Base-by-base conservation (phyloP, 2,329 filamentous ascomycete genomes). In the Stagonosporopsis chrysanthemi region DNA sequence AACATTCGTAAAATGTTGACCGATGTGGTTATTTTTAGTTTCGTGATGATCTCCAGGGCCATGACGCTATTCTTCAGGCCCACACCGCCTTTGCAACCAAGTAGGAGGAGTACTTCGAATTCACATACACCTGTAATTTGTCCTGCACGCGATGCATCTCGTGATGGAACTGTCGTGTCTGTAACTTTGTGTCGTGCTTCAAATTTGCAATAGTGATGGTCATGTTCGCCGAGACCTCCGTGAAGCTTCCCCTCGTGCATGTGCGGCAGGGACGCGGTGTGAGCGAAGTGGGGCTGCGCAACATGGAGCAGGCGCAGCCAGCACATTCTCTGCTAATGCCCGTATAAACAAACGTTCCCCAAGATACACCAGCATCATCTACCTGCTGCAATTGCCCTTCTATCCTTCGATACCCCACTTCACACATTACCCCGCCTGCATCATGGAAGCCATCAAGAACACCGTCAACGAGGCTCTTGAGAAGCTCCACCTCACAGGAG, bases 371-470 rank as follows among this genome's bases (percentile, higher is more conserved):
- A 28, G 12, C 38, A 15, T 42, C 33, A 15, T 28, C 28, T 15
- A 28, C 26, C 26, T 55, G 31, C 52, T 55, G 5, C 61, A 60
- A 61, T 56, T 62, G 43, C 56, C 52, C 41, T 58, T 48, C 29
- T n/a, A 49, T 33, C 43, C 23, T 47, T 49, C 47, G 51, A 62
- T 31, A 44, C 59, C 31, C 61, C 52, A 43, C 52, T 24, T 62
- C 19, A 60, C 54, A 44, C 52, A 50, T 52, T 67, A 66, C 64
- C 71, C 63, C 71, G 65, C 64, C 62, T 66, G 48, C 66, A 77
- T 75, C 73, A 78, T 79, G 67, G 74, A 76, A 40, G 72, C 78
- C 49, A 74, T 80, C 59, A 79, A 76, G 62, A 75, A 75, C 52
- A 71, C 70, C 52, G 68, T 78, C 60, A 77, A 75, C 72, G 76